phyloP scores from a whole-genome alignment of 352 stramenopile species.

The Globisporangium splendens region DNA sequence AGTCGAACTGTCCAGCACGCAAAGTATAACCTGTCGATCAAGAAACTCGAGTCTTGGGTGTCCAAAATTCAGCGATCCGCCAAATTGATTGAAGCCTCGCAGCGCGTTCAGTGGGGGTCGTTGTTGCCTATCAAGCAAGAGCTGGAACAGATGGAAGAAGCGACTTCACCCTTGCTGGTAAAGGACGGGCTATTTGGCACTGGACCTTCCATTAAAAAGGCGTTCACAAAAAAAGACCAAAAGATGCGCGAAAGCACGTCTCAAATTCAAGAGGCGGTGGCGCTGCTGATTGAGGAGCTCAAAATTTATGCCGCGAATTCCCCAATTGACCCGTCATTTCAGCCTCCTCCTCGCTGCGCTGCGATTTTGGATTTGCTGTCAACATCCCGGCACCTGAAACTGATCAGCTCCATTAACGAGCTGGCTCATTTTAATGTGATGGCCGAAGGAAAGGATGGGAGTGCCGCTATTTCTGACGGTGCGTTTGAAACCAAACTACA shows the following conservation, averaged over 20 bases:
- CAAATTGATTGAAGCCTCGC: slow-evolving; percentile 74
- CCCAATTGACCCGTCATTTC: slow-evolving; percentile 42
- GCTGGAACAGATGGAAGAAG: slow-evolving; percentile 21
- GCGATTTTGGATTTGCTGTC: slow-evolving; percentile 67
- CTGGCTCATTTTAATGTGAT: slow-evolving; percentile 60
- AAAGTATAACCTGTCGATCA: slow-evolving; percentile 74
- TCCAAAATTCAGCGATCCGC: slow-evolving; percentile 64
- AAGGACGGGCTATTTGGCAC: slow-evolving; percentile 53
- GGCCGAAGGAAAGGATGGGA: slow-evolving; percentile 16
- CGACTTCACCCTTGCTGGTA: slow-evolving; percentile 18
- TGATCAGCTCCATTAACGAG: slow-evolving; percentile 72
- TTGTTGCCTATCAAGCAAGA: slow-evolving; percentile 29
- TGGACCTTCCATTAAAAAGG: slow-evolving; percentile 65
- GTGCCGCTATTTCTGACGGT: slow-evolving; percentile 18
- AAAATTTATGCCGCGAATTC: slow-evolving; percentile 56
- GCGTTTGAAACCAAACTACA: slow-evolving; percentile 60
- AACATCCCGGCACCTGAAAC: slow-evolving; percentile 66
- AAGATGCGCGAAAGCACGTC: slow-evolving; percentile 54
- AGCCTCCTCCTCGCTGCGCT: slow-evolving; percentile 45
- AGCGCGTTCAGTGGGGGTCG: slow-evolving; percentile 65
- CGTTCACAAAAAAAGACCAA: slow-evolving; percentile 74
- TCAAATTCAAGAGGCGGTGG: slow-evolving; percentile 52
- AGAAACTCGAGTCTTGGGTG: slow-evolving; percentile 76
- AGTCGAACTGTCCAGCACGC: slow-evolving; percentile 59
- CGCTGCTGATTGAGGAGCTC: slow-evolving; percentile 66